Evolutionary conservation across 1,284 basidiomycete species (phyloP).

Genomic region (Heterobasidion parviporum): DNA sequence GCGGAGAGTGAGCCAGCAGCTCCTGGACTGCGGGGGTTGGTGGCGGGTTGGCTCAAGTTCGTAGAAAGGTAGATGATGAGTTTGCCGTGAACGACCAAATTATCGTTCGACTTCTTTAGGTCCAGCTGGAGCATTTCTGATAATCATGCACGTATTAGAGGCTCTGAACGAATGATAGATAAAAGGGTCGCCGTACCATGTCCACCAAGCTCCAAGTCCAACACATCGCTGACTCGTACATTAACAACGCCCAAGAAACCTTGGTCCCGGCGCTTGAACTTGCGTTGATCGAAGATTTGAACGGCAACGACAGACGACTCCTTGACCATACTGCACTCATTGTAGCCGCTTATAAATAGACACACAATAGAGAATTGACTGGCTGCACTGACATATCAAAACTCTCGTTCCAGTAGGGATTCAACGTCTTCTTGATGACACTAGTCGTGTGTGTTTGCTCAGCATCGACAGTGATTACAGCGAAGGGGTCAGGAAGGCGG

Average conservation of each 20-base stretch:
- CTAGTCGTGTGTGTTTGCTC: constrained; percentile 92
- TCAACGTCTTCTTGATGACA: constrained; percentile 78
- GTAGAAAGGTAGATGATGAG: constrained; percentile 76
- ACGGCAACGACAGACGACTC: constrained; percentile 90
- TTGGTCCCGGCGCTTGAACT: constrained; percentile 96
- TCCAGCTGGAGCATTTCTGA: constrained; percentile 75
- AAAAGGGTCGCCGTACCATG: constrained; percentile 45
- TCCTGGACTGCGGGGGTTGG: constrained; percentile 33
- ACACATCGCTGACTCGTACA: constrained; percentile 73
- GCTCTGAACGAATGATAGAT: neutral
- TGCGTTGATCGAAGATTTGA: constrained; percentile 96
- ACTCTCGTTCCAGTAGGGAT: constrained; percentile 90
- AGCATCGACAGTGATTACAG: constrained; percentile 91
- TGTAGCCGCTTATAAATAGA: neutral
- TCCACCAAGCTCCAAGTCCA: constrained; percentile 74
- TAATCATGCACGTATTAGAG: neutral
- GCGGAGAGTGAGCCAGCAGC: constrained; percentile 17
- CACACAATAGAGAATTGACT: constrained; percentile 4
- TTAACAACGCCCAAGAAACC: constrained; percentile 90
- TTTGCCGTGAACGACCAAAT: constrained; percentile 81
- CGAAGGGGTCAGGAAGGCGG: constrained; percentile 92
- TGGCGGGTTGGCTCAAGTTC: constrained; percentile 46
- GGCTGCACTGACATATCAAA: constrained; percentile 75
- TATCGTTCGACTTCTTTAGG: constrained; percentile 82
- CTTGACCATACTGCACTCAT: constrained; percentile 61